Conservation (phyloP, 2,329 filamentous ascomycete genomes). For the Microcyclospora pomicola region DNA sequence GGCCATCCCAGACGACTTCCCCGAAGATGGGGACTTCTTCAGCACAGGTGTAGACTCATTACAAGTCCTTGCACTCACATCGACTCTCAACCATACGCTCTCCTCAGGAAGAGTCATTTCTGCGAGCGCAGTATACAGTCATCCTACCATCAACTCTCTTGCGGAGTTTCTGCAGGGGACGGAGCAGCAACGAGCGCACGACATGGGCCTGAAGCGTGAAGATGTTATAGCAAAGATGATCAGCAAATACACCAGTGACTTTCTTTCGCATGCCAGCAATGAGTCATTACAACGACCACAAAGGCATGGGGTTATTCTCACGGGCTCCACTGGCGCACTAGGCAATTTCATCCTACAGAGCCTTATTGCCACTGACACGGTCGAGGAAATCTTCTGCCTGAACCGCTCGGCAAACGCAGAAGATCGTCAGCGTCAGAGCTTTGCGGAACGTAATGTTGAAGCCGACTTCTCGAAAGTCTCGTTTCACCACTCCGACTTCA, state of each 20-base stretch:
- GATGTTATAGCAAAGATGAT: constrained; percentile 18
- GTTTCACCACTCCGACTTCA: constrained; percentile 15
- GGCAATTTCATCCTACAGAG: constrained; percentile 22
- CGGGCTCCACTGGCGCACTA: constrained; percentile 24
- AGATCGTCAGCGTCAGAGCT: constrained; percentile 11
- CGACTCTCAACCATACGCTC: constrained; percentile 11
- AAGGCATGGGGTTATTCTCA: constrained; percentile 16
- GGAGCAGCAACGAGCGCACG: constrained; percentile 1
- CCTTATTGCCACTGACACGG: constrained; percentile 13
- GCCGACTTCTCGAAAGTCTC: constrained; percentile 14
- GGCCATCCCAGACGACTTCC: constrained; percentile 1
- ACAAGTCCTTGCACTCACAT: constrained; percentile 15
- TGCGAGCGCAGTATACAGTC: constrained; percentile 19
- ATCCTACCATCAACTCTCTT: constrained; percentile 19
- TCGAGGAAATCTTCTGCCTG: constrained; percentile 20
- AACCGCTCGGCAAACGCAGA: constrained; percentile 16
- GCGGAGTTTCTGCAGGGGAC: constrained; percentile 7
- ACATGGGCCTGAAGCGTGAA: constrained; percentile 3
- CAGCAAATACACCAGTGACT: constrained; percentile 16
- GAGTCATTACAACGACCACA: neutral
- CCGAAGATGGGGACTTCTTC: constrained; percentile 20
- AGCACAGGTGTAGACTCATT: constrained; percentile 23
- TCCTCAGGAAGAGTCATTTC: constrained; percentile 11
- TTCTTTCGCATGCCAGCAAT: constrained; percentile 4
- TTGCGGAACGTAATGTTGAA: constrained; percentile 8